Base-by-base conservation (phyloP, 768 basidiomycete genomes). In the Leucocoprinus leucothites region DNA sequence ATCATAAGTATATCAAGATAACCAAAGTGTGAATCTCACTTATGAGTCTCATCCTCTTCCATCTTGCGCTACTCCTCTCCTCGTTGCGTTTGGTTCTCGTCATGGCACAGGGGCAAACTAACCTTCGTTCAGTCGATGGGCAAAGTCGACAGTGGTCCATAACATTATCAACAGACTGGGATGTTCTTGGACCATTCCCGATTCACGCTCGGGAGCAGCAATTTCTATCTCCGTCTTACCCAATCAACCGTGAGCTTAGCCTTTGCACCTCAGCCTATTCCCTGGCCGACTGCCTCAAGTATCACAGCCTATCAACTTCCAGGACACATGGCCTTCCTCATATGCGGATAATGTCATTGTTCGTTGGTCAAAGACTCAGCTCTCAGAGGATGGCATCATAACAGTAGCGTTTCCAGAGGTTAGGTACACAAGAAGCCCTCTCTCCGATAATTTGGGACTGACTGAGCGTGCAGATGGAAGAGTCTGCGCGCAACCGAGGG, bases 201-300 rank as follows among this genome's bases (percentile, higher is more conserved):
- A 80, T 89, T 28, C 88, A 90, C 56, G 90, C 91, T 9, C 77
- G 91, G 62, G 91, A 93, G 60, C 91, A 93, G 47, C 85, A 92
- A 52, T 86, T 82, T 62, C 67, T 93, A n/a, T 87, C 87, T 1
- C 90, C 91, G 3, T 79, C 86, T 9, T 91, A 82, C 62, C 89
- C 89, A 7, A 61, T 90, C 14, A 73, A 87, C 58, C 66, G 89
- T 89, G 67, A 72, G 72, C 46, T 24, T 19, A 9, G 45, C 36
- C 34, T 49, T 42, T 52, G 19, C 31, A 13, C 9, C 13, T 26
- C 48, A 38, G 28, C 13, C 18, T 16, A 34, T 26, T 55, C 38
- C 49, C 48, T 57, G 52, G 24, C 38, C 54, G 47, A 46, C 28
- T n/a, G 44, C 60, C 53, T 2, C 28, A 58, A 86, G 81, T 87